Percentiles rank a stretch among this genome's conserved stretches.
phyloP scores from a whole-genome alignment of 768 basidiomycete genomes.

The Hypholoma sublateritium region DNA sequence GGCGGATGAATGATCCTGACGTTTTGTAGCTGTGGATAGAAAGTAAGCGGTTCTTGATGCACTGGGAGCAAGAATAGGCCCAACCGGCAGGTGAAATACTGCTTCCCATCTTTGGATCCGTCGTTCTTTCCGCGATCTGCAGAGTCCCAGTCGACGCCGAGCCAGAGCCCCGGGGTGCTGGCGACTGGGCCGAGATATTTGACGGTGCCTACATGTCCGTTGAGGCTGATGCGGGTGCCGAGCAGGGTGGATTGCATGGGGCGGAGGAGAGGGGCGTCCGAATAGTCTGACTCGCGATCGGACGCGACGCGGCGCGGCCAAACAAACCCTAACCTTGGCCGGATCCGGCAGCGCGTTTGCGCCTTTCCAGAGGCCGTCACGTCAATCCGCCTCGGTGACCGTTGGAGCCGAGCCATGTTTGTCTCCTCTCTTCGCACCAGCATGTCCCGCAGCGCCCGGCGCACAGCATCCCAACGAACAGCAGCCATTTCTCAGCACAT shows the following conservation, averaged over 20 bases:
- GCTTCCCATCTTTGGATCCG: slow-evolving; percentile 73
- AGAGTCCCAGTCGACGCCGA: slow-evolving; percentile 99
- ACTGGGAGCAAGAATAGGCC: slow-evolving; percentile 18
- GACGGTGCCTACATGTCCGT: slow-evolving; percentile 65
- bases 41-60: slow-evolving; percentile 5
- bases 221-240: slow-evolving; percentile 56
- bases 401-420: slow-evolving; percentile 29
- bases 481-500: slow-evolving; percentile 48
- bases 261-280: not conserved
- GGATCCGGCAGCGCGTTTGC: not conserved
- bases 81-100: slow-evolving; percentile 81
- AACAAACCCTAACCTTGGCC: slow-evolving; percentile 30
- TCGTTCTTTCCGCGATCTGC: slow-evolving; percentile 82
- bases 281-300: too few species aligned
- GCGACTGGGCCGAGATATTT: slow-evolving; percentile 66
- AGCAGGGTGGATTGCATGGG: slow-evolving; percentile 14
- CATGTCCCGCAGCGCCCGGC: slow-evolving; percentile 41
- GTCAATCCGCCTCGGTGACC: slow-evolving; percentile 10
- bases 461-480: slow-evolving; percentile 39
- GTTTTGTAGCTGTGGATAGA: slow-evolving; percentile 46
- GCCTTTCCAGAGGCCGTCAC: slow-evolving; percentile 8
- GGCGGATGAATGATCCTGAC: slow-evolving; percentile 82
- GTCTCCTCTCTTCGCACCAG: slow-evolving; percentile 30
- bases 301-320: not conserved
- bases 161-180: slow-evolving; percentile 70